Base-by-base conservation (phyloP, 306 rosid species). In the Gastrolobium bilobum region DNA sequence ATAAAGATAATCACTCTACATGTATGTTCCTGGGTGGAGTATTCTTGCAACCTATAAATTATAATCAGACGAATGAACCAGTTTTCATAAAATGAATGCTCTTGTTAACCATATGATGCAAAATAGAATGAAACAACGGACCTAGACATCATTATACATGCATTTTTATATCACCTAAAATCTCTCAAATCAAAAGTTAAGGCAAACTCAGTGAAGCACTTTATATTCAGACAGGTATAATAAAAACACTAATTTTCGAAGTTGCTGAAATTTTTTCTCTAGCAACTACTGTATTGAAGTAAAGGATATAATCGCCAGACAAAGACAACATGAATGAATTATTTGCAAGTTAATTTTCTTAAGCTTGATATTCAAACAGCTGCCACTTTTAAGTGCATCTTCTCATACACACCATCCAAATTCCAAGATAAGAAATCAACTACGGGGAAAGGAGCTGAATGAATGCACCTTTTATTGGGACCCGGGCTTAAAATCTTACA, bases 341-440 rank as follows among this genome's bases (percentile, higher is more conserved):
- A 2, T 3, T 54, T 72, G 26, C 30, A 72, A 33, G 3, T 52
- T 33, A 70, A 50, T 70, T 51, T 50, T 10, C 14, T n/a, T 4
- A 4, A 48, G 59, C 20, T 13, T 48, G 44, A 33, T 15, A 33
- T 20, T 20, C 26, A 68, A 54, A 30, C 30, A 5, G 50, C 50
- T 20, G 11, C 43, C 10, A 20, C 33, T 34, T 29, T 76, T 51
- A 11, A 3, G 14, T 33, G 38, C 53, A 39, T 11, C 46, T 29
- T 63, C 62, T 33, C 38, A 52, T 20, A 71, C n/a, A 62, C 47
- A 59, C 61, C 68, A 80, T 42, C 75, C 75, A 38, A 56, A 81
- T 42, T 64, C 73, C 51, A 35, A 64, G 38, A 35, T 73, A 54
- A 26, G 31, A 54, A 29, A 13, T 20, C 26, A 20, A 20, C 26